These are phyloP conservation scores for Penicillium manginii DNA, from an alignment of 495 filamentous ascomycete genomes.

Conservation along the genomic window DNA sequence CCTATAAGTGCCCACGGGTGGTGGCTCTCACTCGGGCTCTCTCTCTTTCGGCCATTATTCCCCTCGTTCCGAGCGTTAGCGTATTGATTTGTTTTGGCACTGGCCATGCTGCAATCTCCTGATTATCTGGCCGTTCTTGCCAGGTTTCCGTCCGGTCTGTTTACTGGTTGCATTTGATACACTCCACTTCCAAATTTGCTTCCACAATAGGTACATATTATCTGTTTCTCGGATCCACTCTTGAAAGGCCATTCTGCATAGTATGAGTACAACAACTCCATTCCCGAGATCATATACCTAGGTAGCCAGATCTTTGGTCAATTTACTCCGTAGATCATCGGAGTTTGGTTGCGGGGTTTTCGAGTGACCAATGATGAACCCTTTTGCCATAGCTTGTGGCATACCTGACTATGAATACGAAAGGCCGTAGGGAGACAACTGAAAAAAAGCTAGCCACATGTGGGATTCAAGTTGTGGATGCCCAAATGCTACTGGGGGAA, in stretches of 20 bases:
- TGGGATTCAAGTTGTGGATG: no score
- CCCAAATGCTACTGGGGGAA: no score
- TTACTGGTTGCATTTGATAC: not conserved
- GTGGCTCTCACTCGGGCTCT: slow-evolving; percentile 11
- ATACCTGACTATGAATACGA: no score
- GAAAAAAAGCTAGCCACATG: no score
- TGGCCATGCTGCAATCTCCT: slow-evolving; percentile 7
- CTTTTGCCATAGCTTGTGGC: no score
- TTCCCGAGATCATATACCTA: not conserved
- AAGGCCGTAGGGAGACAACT: no score
- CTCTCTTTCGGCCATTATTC: slow-evolving; percentile 16
- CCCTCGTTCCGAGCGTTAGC: slow-evolving; percentile 24
- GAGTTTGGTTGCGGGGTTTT: no score
- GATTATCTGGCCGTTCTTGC: slow-evolving; percentile 1
- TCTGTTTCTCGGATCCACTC: not conserved
- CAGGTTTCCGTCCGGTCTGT: not conserved
- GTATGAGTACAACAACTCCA: not conserved
- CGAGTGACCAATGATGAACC: no score
- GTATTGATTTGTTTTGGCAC: slow-evolving; percentile 7
- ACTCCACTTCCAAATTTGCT: not conserved
- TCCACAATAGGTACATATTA: not conserved
- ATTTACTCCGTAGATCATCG: no score
- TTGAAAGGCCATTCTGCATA: not conserved
- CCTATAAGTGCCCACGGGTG: not conserved
- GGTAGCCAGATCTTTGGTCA: no score